Percentiles rank a stretch among this genome's conserved stretches.
phyloP scores from a whole-genome alignment of 768 basidiomycete species.

The Podaxis sp. region DNA sequence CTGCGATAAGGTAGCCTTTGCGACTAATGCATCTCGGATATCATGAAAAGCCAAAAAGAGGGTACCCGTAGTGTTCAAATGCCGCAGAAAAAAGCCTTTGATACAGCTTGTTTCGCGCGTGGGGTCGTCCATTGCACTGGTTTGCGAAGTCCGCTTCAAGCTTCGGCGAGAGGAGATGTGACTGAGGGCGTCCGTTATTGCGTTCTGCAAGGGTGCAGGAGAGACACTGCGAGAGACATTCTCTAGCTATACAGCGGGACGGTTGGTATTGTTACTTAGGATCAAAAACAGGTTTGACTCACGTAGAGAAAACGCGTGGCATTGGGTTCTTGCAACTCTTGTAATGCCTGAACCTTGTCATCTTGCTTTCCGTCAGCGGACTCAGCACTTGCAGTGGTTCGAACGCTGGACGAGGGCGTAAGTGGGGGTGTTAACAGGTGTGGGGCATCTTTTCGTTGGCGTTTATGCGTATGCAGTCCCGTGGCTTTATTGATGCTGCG shows the following conservation, averaged over 20 bases:
- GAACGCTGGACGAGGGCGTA: conserved; percentile 61
- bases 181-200: conserved; percentile 25
- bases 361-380: conserved; percentile 19
- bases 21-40: conserved; percentile 49
- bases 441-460: conserved; percentile 31
- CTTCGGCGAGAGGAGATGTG: conserved; percentile 12
- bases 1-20: conserved; percentile 38
- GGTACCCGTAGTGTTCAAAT: conserved; percentile 48
- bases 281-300: conserved; percentile 10
- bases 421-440: conserved; percentile 65
- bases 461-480: conserved; percentile 24
- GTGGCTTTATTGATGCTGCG: conserved; percentile 5
- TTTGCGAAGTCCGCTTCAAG: neutral
- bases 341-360: conserved; percentile 14
- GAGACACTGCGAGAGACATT: conserved; percentile 33
- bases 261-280: neutral
- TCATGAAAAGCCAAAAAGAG: conserved; percentile 64
- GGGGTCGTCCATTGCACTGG: neutral
- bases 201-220: conserved; percentile 25
- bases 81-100: conserved; percentile 56
- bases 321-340: conserved; percentile 20
- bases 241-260: conserved; percentile 25
- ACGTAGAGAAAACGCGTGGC: conserved; percentile 38
- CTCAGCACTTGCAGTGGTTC: conserved; percentile 34
- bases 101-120: conserved; percentile 27